Evolutionary conservation across 768 basidiomycete species (phyloP), one percentile per base, ranked within the genome.

Genomic region (Pulveroboletus sp.): DNA sequence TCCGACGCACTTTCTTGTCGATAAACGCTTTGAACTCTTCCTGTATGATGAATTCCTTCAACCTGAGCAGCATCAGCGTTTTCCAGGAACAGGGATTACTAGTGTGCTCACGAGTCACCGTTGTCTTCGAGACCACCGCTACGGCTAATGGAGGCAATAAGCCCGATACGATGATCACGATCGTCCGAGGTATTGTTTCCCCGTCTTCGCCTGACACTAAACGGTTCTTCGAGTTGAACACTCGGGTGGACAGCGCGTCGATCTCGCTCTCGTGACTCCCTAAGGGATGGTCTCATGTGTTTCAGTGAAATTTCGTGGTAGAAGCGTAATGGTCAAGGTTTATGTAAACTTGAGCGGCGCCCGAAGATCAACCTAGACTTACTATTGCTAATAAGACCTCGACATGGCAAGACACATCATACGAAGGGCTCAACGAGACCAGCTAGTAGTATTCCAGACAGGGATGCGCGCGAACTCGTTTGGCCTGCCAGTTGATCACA

Each of bases 101-200:
- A n/a, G 6, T 35, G 26, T 10, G 61, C 87, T 76, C 67, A 90
- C 88, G 78, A 76, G 68, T 89, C 83, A 35, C 88, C 86, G 52
- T 81, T 85, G 56, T 78, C 81, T 57, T 84, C 83, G 24, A 89
- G 62, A 9, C 88, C 86, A 56, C 87, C 83, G 57, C 85, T 87
- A 36, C 88, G 76, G 61, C 87, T 89, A 41, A 89, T 79, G 2
- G 85, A 86, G 2, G 86, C 76, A 42, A 89, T 77, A 43, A 77
- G 69, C 50, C 85, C 80, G 81, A 88, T 83, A 39, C 71, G 76
- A 49, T 43, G 57, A 43, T 51, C 44, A 42, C 37, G 51, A 41
- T 57, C 37, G 18, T 38, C 49, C 13, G 52, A 43, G 44, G 17
- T 17, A 39, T 47, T 32, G 30, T 14, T 38, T 6, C 47, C 39